These are phyloP conservation scores for Erodium chrysanthum DNA, from an alignment of 441 rosid genomes.

Conservation along the genomic window DNA sequence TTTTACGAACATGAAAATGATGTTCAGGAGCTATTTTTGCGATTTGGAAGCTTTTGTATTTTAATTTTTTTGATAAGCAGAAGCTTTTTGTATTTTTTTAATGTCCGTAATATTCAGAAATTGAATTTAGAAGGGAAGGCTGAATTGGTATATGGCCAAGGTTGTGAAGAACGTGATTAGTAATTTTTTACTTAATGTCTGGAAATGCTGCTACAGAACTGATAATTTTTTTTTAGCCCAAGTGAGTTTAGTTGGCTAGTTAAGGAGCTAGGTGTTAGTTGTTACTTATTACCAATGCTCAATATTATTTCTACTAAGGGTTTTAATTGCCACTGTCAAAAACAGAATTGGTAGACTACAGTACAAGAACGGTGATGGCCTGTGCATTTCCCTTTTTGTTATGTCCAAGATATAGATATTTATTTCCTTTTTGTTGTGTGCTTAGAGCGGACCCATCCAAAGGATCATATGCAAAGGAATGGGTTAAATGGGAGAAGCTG, in stretches of 20 bases:
- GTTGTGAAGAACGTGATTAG: neutral
- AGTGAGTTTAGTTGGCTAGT: neutral
- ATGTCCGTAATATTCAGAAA: neutral
- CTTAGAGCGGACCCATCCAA: slow-evolving; percentile 70
- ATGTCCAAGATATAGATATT: neutral
- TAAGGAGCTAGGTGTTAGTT: neutral
- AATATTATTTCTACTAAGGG: slow-evolving; percentile 2
- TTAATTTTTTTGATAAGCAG: too few relatives aligned
- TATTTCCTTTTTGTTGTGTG: slow-evolving; percentile 16
- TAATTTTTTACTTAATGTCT: neutral
- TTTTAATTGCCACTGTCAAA: neutral
- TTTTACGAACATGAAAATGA: neutral
- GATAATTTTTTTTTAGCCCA: neutral
- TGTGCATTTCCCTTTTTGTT: neutral
- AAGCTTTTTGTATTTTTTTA: too few relatives aligned
- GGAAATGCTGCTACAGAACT: neutral
- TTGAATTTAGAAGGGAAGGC: neutral
- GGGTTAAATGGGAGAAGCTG: slow-evolving; percentile 78
- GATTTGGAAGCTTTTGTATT: neutral
- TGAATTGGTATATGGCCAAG: neutral
- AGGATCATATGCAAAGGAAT: slow-evolving; percentile 65
- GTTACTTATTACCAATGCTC: slow-evolving; percentile 2
- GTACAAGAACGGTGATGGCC: neutral
- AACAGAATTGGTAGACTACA: neutral
- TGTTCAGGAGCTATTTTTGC: neutral